Evolutionary conservation across 805 yeast species (phyloP), one percentile per base, ranked within the genome.

Genomic region (Priceomyces melissophilus): DNA sequence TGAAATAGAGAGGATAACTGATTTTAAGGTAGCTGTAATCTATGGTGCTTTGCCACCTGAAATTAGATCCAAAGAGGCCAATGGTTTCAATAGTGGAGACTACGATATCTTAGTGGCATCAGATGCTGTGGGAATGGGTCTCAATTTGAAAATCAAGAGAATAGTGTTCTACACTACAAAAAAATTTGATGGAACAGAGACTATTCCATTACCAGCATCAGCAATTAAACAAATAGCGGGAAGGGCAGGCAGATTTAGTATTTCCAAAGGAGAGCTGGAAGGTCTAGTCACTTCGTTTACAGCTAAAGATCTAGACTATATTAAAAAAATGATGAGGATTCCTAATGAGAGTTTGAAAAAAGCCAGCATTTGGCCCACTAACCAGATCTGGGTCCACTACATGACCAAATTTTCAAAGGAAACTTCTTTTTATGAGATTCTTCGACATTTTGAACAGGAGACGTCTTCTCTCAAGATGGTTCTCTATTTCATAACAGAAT

Each of bases 51-150:
- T 93, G 33, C 99, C 99, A 0, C 96, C 98, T 1, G 98, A 93
- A 57, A 87, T 91, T 0, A 76, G 99, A 49, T 79, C 88, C 2
- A 79, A 79, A 48, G 96, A 93, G 55, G 96, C 97, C 0, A 60
- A 68, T 23, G 69, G 76, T 35, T 93, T 93, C 61, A 93, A 93
- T 56, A 65, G 57, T n/a, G 91, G 95, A 2, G 75, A 76, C 28
- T 84, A 79, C 47, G 93, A 90, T 53, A 74, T 86, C n/a, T 68
- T 93, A 30, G 86, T 93, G 5, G 98, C 99, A 1, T 86, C 96
- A 2, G 98, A 93, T 66, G 99, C 99, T 0, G 81, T 93, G 46
- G 99, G 99, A 2, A 91, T 93, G 97, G 99, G 99, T 0, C 71
- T 93, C 40, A 93, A 93, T 55, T 69, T 93, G 53, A 82, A 86